Percentiles rank a stretch among this genome's conserved stretches.
Conservation (phyloP, 495 filamentous ascomycete genomes). For the Coniosporium apollinis region DNA sequence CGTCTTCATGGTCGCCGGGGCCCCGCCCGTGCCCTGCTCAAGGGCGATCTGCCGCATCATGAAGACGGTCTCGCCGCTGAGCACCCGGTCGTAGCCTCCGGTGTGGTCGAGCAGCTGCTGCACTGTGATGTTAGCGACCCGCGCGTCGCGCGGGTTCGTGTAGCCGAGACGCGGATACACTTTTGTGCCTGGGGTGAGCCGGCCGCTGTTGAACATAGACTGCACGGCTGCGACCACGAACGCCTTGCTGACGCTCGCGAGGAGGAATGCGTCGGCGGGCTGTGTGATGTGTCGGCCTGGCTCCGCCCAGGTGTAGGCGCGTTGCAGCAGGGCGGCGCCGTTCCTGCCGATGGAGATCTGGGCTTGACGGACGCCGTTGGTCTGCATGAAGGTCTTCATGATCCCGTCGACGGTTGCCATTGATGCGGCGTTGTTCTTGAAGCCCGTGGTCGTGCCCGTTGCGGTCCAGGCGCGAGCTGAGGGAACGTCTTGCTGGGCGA, state of each 20-base stretch:
- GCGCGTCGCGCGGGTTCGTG: slow-evolving; percentile 4
- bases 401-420: slow-evolving; percentile 5
- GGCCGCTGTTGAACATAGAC: slow-evolving; percentile 4
- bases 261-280: slow-evolving; percentile 9
- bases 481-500: slow-evolving; percentile 10
- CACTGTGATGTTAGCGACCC: slow-evolving; percentile 8
- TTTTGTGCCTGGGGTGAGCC: slow-evolving; percentile 5
- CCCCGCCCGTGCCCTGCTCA: background rate
- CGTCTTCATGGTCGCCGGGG: slow-evolving; percentile 3
- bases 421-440: too few species aligned
- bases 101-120: slow-evolving; percentile 8
- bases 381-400: slow-evolving; percentile 12
- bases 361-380: slow-evolving; percentile 12
- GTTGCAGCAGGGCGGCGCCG: slow-evolving; percentile 7
- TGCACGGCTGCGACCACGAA: slow-evolving; percentile 8
- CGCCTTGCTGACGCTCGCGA: slow-evolving; percentile 9
- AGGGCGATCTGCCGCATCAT: slow-evolving; percentile 2
- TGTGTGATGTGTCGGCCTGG: slow-evolving; percentile 1
- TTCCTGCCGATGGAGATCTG: slow-evolving; percentile 7
- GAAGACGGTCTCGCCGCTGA: slow-evolving; percentile 3
- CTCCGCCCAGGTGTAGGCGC: slow-evolving; percentile 12
- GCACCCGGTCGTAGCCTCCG: slow-evolving; percentile 4
- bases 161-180: slow-evolving; percentile 10
- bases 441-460: too few species aligned
- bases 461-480: slow-evolving; percentile 7